These are phyloP conservation scores for Helenozyma baotianmanensis DNA, from an alignment of 805 yeast genomes.

Conservation along the genomic window DNA sequence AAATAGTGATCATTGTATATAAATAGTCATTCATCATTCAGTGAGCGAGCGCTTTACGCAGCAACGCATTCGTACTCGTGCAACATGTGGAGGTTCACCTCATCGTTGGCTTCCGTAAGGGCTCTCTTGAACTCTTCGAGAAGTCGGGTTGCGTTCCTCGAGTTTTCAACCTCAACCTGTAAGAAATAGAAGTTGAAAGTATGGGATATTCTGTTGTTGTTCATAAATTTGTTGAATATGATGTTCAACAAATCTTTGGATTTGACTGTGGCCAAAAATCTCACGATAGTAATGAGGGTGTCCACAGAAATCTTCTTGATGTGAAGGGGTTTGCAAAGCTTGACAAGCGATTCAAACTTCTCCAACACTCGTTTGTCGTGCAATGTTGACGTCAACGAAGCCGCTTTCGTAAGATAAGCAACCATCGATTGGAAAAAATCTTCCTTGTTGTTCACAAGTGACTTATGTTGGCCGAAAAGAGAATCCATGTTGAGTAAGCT, in stretches of 20 bases:
- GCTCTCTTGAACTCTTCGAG: slow-evolving; percentile 21
- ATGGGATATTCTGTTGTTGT: slow-evolving; percentile 12
- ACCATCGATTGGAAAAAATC: slow-evolving; percentile 9
- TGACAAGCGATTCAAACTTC: slow-evolving; percentile 22
- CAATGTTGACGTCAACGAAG: slow-evolving; percentile 3
- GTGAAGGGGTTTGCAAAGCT: slow-evolving; percentile 19
- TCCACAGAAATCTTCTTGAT: slow-evolving; percentile 17
- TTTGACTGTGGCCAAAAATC: slow-evolving; percentile 21
- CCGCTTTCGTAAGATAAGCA: slow-evolving; percentile 14
- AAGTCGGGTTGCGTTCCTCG: slow-evolving; percentile 17
- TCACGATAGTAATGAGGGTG: slow-evolving; percentile 22
- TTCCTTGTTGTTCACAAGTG: slow-evolving; percentile 9
- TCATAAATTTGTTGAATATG: slow-evolving; percentile 23
- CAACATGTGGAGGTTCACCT: slow-evolving; percentile 17
- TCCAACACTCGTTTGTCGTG: slow-evolving; percentile 2
- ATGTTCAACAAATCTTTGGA: slow-evolving; percentile 22
- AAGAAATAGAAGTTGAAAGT: slow-evolving; percentile 30
- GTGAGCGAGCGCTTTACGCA: background rate
- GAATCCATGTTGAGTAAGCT: slow-evolving; percentile 15
- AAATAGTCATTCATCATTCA: slow-evolving; percentile 1
- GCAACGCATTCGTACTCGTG: slow-evolving; percentile 7
- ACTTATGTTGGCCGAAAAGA: slow-evolving; percentile 7
- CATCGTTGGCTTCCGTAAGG: slow-evolving; percentile 21
- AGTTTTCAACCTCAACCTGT: slow-evolving; percentile 18
- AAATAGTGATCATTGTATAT: too few species aligned